Evolutionary conservation across 306 rosid species (phyloP).

Genomic region (Calophaca sinica): DNA sequence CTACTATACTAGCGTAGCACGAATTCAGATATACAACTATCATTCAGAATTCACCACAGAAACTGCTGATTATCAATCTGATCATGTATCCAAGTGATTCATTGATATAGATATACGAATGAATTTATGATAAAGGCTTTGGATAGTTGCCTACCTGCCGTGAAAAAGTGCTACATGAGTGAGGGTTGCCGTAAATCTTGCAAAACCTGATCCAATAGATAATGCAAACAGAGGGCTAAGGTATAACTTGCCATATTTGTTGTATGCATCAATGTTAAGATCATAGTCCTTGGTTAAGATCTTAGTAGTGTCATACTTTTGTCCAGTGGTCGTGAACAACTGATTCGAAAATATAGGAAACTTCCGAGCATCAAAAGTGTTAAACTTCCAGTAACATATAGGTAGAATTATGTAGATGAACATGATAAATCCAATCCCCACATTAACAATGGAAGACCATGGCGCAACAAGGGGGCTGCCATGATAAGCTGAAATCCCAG

Average conservation of each 20-base stretch:
- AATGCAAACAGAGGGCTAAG: conserved; percentile 98
- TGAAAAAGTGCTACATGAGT: conserved; percentile 91
- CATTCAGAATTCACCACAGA: conserved; percentile 1
- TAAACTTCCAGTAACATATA: conserved; percentile 87
- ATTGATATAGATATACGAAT: background rate
- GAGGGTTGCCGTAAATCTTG: conserved; percentile 92
- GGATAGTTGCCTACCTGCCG: conserved; percentile 69
- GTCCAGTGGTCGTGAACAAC: conserved; percentile 71
- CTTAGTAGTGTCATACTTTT: conserved; percentile 85
- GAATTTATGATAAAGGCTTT: background rate
- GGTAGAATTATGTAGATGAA: conserved; percentile 92
- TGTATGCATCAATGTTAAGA: conserved; percentile 74
- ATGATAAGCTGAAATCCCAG: conserved; percentile 96
- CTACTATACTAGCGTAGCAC: background rate
- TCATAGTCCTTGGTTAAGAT: conserved; percentile 73
- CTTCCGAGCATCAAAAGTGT: conserved; percentile 91
- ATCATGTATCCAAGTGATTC: conserved; percentile 16
- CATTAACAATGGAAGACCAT: conserved; percentile 89
- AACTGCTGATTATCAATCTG: conserved; percentile 22
- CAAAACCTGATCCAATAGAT: conserved; percentile 95
- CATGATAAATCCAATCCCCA: conserved; percentile 89
- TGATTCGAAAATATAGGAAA: conserved; percentile 94
- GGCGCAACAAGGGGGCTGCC: conserved; percentile 97
- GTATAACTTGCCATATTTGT: conserved; percentile 85
- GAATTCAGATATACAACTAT: background rate